A percentile compares a stretch with the other conserved stretches of the same genome.
These are phyloP conservation scores for Collariella sp. DNA, from an alignment of 495 filamentous ascomycete genomes.

Conservation along the genomic window DNA sequence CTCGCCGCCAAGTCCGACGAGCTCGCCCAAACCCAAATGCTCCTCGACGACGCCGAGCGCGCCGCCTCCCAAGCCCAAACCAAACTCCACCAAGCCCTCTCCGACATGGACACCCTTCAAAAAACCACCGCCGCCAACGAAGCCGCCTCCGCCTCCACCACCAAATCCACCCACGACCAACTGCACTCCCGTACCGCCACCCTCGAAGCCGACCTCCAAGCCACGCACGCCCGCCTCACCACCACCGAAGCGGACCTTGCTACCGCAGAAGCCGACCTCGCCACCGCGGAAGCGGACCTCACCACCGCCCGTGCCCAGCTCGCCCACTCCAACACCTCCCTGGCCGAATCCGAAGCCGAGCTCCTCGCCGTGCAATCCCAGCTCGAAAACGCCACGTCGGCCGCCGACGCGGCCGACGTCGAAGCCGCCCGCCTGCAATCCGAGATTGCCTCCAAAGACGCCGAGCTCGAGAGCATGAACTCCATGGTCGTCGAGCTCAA, in stretches of 20 bases:
- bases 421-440: slow-evolving; percentile 24
- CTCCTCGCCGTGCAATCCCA: slow-evolving; percentile 20
- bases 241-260: slow-evolving; percentile 16
- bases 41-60: slow-evolving; percentile 42
- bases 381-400: slow-evolving; percentile 1
- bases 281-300: slow-evolving; percentile 24
- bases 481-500: slow-evolving; percentile 75
- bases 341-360: too few species aligned
- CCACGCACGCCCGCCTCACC: slow-evolving; percentile 35
- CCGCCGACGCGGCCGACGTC: slow-evolving; percentile 21
- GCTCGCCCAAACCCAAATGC: slow-evolving; percentile 41
- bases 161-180: slow-evolving; percentile 38
- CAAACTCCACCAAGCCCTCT: slow-evolving; percentile 43
- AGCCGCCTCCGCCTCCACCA: slow-evolving; percentile 27
- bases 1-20: slow-evolving; percentile 43
- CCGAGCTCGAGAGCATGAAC: slow-evolving; percentile 67
- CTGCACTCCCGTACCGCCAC: slow-evolving; percentile 41
- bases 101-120: slow-evolving; percentile 43
- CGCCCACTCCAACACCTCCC: too few species aligned
- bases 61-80: slow-evolving; percentile 38
- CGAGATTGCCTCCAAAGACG: slow-evolving; percentile 44
- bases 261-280: slow-evolving; percentile 10
- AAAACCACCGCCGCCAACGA: slow-evolving; percentile 27
- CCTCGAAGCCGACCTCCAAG: slow-evolving; percentile 36
- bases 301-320: too few species aligned